Percentiles rank a stretch among this genome's conserved stretches.
phyloP scores from a whole-genome alignment of 176 grass and related monocot genomes.

The Dendrocalamus sinicus region DNA sequence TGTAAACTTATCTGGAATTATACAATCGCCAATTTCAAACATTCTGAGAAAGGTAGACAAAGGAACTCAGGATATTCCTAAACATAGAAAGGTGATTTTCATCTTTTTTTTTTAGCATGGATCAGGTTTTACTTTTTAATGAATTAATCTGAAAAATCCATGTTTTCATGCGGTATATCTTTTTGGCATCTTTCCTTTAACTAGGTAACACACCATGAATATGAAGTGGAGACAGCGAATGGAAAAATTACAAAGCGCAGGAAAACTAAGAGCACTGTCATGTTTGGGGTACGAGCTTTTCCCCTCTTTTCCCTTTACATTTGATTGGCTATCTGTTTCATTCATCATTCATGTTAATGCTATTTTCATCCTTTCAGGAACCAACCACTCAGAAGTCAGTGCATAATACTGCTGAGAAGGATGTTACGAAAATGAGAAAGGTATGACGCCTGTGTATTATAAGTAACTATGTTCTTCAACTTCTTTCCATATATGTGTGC shows the following conservation, averaged over 20 bases:
- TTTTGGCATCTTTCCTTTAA: constrained; percentile 37
- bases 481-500: constrained; percentile 13
- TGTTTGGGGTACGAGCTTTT: constrained; percentile 74
- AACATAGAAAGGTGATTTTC: constrained; percentile 73
- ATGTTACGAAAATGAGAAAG: constrained; percentile 64
- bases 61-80: constrained; percentile 59
- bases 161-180: constrained; percentile 28
- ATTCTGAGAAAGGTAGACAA: constrained; percentile 83
- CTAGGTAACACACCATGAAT: constrained; percentile 85
- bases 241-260: constrained; percentile 90
- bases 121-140: constrained; percentile 16
- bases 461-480: constrained; percentile 19
- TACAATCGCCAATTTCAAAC: constrained; percentile 75
- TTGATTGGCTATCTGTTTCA: constrained; percentile 36
- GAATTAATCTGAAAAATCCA: constrained; percentile 17
- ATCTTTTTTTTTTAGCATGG: not conserved
- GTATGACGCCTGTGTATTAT: constrained; percentile 38
- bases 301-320: constrained; percentile 24
- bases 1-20: constrained; percentile 68
- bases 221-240: constrained; percentile 85
- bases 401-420: constrained; percentile 58
- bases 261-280: constrained; percentile 87
- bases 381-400: constrained; percentile 61
- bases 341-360: constrained; percentile 30
- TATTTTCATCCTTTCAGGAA: constrained; percentile 55